Conservation (phyloP, 768 basidiomycete genomes). For the Sarcodon sp. region DNA sequence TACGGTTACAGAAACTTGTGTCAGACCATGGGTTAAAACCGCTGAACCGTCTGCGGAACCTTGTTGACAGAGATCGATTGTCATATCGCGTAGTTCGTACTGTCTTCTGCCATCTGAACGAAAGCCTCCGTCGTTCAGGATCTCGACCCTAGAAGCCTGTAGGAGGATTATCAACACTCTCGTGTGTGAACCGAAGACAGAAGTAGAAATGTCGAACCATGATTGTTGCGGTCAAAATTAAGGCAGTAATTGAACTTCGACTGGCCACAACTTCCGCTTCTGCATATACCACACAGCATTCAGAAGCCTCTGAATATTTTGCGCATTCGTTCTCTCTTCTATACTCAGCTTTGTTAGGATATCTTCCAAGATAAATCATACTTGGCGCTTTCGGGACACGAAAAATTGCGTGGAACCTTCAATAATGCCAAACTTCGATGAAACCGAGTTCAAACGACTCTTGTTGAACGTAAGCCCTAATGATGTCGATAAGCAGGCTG, state of each 20-base stretch:
- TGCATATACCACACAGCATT: too few relatives aligned
- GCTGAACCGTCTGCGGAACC: conserved; percentile 81
- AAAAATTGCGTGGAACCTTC: too few relatives aligned
- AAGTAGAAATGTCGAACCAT: conserved; percentile 4
- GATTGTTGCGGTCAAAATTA: neutral
- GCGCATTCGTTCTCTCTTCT: too few relatives aligned
- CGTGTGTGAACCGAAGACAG: neutral
- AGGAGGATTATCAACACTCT: neutral
- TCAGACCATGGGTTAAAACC: conserved; percentile 77
- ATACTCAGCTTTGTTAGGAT: too few relatives aligned
- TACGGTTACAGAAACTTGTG: conserved; percentile 77
- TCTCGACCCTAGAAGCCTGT: conserved; percentile 48
- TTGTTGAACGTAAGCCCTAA: too few relatives aligned
- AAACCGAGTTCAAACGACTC: too few relatives aligned
- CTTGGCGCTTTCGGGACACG: too few relatives aligned
- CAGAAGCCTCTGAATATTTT: too few relatives aligned
- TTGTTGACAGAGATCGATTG: conserved; percentile 64
- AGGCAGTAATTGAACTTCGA: neutral
- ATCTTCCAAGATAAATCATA: too few relatives aligned
- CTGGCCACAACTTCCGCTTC: neutral
- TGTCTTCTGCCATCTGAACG: conserved; percentile 91
- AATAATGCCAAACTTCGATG: too few relatives aligned
- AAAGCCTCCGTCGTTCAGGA: conserved; percentile 75
- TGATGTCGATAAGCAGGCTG: too few relatives aligned
- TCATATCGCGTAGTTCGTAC: conserved; percentile 76